phyloP scores from a whole-genome alignment of 805 yeast species.

The Alloascoidea hylecoeti region DNA sequence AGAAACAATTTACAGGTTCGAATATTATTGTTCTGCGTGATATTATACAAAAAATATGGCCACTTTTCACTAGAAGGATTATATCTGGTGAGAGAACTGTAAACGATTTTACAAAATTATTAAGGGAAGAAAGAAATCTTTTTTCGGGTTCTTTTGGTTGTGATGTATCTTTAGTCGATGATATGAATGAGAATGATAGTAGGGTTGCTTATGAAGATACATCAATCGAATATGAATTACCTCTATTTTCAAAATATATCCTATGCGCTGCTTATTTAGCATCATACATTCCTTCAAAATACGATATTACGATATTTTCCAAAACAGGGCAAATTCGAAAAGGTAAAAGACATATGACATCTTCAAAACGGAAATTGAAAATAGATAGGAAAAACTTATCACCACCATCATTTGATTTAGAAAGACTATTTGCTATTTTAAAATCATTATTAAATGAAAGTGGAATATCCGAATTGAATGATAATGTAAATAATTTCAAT shows the following conservation, averaged over 20 bases:
- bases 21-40: conserved; percentile 17
- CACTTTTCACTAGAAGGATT: conserved; percentile 14
- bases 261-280: conserved; percentile 75
- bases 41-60: conserved; percentile 15
- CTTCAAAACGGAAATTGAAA: conserved; percentile 27
- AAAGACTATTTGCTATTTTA: conserved; percentile 66
- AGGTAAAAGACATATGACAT: conserved; percentile 21
- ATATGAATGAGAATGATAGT: conserved; percentile 5
- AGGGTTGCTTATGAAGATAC: conserved; percentile 4
- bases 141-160: conserved; percentile 12
- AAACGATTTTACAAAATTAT: conserved; percentile 11
- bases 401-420: conserved; percentile 66
- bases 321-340: conserved; percentile 32
- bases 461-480: conserved; percentile 16
- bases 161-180: conserved; percentile 8
- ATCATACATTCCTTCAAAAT: conserved; percentile 56
- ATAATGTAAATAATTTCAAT: conserved; percentile 22
- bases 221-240: conserved; percentile 25
- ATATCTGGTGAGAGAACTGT: conserved; percentile 5
- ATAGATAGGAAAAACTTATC: conserved; percentile 49
- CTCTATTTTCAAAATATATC: conserved; percentile 52
- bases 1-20: conserved; percentile 29
- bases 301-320: conserved; percentile 61
- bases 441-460: conserved; percentile 47
- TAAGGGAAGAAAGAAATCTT: conserved; percentile 10